phyloP scores from a whole-genome alignment of 106 monocot genomes.

The Dendrobium chrysotoxum region DNA sequence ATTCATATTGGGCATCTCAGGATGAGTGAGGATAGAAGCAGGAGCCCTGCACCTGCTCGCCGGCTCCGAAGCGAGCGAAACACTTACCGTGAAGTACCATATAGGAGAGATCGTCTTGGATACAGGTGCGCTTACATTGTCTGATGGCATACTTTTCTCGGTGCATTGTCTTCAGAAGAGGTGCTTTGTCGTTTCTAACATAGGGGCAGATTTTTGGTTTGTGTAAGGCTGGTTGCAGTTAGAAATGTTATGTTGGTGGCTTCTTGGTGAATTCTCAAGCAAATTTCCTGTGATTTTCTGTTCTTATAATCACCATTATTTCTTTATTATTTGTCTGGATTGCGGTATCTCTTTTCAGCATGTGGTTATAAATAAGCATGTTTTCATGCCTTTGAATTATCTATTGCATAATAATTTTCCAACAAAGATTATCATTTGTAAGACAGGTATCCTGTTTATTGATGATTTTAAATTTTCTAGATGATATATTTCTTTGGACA shows the following conservation, averaged over 20 bases:
- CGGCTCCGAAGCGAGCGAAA: conserved; percentile 36
- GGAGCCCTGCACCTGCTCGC: conserved; percentile 30
- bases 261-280: neutral
- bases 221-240: neutral
- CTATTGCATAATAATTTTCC: no score
- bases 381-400: no score
- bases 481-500: no score
- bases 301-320: neutral
- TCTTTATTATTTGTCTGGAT: neutral
- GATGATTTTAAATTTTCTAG: no score
- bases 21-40: conserved; percentile 41
- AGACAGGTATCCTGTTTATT: no score
- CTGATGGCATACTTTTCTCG: neutral
- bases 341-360: neutral
- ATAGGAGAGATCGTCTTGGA: conserved; percentile 23
- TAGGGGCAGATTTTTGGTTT: neutral
- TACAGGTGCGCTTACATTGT: conserved; percentile 12
- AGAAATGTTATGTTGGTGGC: neutral
- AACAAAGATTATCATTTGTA: no score
- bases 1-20: conserved; percentile 2
- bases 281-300: neutral
- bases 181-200: neutral
- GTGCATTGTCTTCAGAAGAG: neutral
- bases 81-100: conserved; percentile 40
- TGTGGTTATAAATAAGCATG: no score